Evolutionary conservation across 768 basidiomycete species (phyloP).

Genomic region (Tricholoma furcatifolium): DNA sequence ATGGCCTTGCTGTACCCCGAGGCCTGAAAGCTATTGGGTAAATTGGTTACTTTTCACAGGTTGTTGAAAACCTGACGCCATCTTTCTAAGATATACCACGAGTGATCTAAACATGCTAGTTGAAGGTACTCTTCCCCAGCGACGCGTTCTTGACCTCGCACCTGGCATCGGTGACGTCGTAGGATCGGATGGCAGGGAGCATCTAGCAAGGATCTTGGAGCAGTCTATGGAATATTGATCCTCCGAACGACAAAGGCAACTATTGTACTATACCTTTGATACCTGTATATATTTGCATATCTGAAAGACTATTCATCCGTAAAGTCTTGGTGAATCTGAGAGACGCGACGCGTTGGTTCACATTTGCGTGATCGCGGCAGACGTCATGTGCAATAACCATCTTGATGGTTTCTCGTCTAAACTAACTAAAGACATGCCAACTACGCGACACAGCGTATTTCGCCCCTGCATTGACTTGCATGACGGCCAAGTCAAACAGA

Average conservation of each 20-base stretch:
- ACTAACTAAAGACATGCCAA: slow-evolving; percentile 24
- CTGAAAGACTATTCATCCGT: too few relatives aligned
- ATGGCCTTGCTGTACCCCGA: slow-evolving; percentile 79
- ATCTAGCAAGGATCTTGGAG: slow-evolving; percentile 80
- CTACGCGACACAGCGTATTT: slow-evolving; percentile 55
- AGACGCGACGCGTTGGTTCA: too few relatives aligned
- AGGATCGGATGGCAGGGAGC: slow-evolving; percentile 80
- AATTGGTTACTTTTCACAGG: slow-evolving; percentile 9
- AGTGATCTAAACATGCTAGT: slow-evolving; percentile 75
- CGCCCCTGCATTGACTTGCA: slow-evolving; percentile 97
- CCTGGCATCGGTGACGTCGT: slow-evolving; percentile 84
- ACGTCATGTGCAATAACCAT: too few relatives aligned
- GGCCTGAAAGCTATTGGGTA: slow-evolving; percentile 80
- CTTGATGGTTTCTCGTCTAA: too few relatives aligned
- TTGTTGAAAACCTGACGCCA: neutral
- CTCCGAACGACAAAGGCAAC: neutral
- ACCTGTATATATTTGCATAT: too few relatives aligned
- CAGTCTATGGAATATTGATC: slow-evolving; percentile 72
- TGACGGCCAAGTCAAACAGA: slow-evolving; percentile 95
- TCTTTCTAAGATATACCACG: slow-evolving; percentile 49
- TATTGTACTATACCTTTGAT: neutral
- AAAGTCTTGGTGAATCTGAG: too few relatives aligned
- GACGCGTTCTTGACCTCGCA: slow-evolving; percentile 89
- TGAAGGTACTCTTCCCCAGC: slow-evolving; percentile 89
- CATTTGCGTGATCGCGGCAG: too few relatives aligned